Base-by-base conservation (phyloP, 1,139 yeast species). In the Nadsonia commutata region DNA sequence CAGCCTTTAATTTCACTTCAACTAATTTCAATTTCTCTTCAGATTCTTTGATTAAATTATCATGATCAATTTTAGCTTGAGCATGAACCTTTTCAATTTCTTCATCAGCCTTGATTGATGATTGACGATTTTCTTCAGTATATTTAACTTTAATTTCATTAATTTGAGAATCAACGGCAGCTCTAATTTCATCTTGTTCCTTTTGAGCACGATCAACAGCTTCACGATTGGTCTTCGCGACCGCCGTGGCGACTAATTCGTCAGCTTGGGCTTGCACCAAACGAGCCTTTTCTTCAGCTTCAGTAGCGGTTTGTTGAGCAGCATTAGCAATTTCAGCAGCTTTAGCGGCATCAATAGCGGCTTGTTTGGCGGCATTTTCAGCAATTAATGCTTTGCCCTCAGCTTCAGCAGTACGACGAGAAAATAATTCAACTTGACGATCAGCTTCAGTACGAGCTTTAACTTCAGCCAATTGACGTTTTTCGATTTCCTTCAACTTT, bases 251-350 rank as follows among this genome's bases (percentile, higher is more conserved):
- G 11, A 38, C 39, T 3, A 33, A 41, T 20, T 38, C 41, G 13
- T 40, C 44, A 7, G 41, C 44, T 23, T 40, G 19, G 38, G 33
- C 31, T 36, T 39, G 33, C 16, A 38, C 39, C 38, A 39, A 23
- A 22, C 37, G 39, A 20, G 39, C 41, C 45, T 54, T 59, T 33
- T 52, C 60, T 23, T 53, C 61, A 33, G 53, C 64, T 38, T 53
- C 63, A 41, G 56, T 68, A 45, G 74, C 78, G 50, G 71, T 76
- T 48, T 68, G 77, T 50, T 68, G 70, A 50, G 71, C 78, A 53
- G 67, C 70, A 52, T 61, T 64, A 47, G 11, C 20, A 13, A 20
- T 13, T 7, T 9, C 36, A 9, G 56, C 59, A 41, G 57, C 55
- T 51, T 59, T 68, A 48, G 60, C 65, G 22, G 54, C 62, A 44